phyloP scores from a whole-genome alignment of 257 asterid genomes.

The Eucommia ulmoides region DNA sequence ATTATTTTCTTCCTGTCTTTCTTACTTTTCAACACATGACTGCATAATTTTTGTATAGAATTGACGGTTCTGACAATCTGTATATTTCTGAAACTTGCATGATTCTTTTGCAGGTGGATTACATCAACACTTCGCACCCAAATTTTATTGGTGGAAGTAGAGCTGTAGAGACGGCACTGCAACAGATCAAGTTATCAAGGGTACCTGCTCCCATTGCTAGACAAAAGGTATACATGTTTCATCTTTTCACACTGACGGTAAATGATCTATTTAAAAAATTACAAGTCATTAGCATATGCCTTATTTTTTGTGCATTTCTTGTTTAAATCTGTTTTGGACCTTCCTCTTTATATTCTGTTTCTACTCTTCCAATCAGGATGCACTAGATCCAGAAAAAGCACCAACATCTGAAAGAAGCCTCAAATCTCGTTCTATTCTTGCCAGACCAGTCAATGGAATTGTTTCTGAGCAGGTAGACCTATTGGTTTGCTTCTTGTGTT shows the following conservation, averaged over 20 bases:
- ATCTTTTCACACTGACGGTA: background rate
- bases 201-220: slow-evolving; percentile 29
- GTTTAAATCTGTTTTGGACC: background rate
- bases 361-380: slow-evolving; percentile 47
- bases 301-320: background rate
- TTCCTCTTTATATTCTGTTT: too few species aligned
- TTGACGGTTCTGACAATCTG: too few species aligned
- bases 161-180: slow-evolving; percentile 69
- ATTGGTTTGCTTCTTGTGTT: background rate
- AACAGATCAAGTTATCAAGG: slow-evolving; percentile 48
- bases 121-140: slow-evolving; percentile 85
- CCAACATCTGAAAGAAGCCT: slow-evolving; percentile 45
- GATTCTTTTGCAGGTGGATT: slow-evolving; percentile 64
- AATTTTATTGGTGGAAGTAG: slow-evolving; percentile 83
- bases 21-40: too few species aligned
- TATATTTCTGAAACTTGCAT: too few species aligned
- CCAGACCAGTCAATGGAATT: slow-evolving; percentile 69
- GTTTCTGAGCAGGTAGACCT: slow-evolving; percentile 65
- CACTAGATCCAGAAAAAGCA: slow-evolving; percentile 48
- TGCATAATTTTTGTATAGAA: too few species aligned
- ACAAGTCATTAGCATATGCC: background rate
- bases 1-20: too few species aligned
- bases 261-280: background rate
- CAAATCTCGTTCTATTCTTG: slow-evolving; percentile 52
- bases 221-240: slow-evolving; percentile 42